phyloP scores from a whole-genome alignment of 768 basidiomycete species.

The Solioccasus polychromus region DNA sequence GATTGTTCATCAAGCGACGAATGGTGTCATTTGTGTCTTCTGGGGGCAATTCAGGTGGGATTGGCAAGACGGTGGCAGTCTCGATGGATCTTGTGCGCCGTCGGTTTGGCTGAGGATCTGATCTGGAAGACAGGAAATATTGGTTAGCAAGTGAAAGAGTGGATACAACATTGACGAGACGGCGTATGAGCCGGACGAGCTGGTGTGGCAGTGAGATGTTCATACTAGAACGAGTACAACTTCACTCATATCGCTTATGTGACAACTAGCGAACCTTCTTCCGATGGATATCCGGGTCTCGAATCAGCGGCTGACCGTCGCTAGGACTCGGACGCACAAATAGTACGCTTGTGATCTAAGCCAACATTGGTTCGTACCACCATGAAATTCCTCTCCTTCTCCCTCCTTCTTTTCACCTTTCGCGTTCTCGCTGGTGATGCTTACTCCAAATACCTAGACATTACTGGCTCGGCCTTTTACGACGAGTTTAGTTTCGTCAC shows the following conservation, averaged over 20 bases:
- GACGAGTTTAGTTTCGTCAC: constrained; percentile 45
- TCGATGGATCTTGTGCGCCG: background rate
- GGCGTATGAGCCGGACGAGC: constrained; percentile 57
- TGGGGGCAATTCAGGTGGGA: constrained; percentile 9
- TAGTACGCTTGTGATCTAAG: no score
- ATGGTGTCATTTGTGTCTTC: constrained; percentile 60
- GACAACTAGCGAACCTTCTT: no score
- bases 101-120: background rate
- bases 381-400: constrained; percentile 7
- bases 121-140: background rate
- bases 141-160: constrained; percentile 69
- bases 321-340: no score
- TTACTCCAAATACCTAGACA: constrained; percentile 35
- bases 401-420: background rate
- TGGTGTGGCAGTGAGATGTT: constrained; percentile 50
- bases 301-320: constrained; percentile 11
- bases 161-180: constrained; percentile 67
- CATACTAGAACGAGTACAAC: constrained; percentile 34
- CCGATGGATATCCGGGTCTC: no score
- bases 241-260: constrained; percentile 8
- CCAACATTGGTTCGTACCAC: constrained; percentile 10
- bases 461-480: constrained; percentile 48
- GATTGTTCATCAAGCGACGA: constrained; percentile 71
- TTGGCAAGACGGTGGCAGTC: constrained; percentile 8
- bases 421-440: constrained; percentile 1